phyloP scores from a whole-genome alignment of 306 rosid species.

The Alnus rubra region DNA sequence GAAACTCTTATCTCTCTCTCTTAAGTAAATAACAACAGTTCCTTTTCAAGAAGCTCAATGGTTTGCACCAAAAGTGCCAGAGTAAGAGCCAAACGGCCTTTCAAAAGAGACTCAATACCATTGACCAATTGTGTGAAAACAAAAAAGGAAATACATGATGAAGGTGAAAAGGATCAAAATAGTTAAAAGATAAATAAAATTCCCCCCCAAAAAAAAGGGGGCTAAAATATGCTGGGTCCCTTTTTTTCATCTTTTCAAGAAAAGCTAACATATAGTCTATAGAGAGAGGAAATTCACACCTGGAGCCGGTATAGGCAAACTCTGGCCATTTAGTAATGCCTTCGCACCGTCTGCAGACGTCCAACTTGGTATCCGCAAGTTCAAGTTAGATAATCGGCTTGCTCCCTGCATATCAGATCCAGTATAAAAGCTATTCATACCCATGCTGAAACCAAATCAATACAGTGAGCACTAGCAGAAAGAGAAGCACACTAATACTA shows the following conservation, averaged over 20 bases:
- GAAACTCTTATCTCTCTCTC: background rate
- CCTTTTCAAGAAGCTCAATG: background rate
- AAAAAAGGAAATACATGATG: background rate
- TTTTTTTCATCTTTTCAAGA: background rate
- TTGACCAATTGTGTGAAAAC: background rate
- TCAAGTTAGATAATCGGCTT: constrained; percentile 48
- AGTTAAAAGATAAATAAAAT: background rate
- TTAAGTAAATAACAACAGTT: background rate
- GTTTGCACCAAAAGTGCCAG: background rate
- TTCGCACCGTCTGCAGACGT: constrained; percentile 46
- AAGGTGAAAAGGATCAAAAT: background rate
- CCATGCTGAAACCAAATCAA: background rate
- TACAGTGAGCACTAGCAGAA: background rate
- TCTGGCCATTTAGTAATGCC: constrained; percentile 45
- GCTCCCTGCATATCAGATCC: constrained; percentile 40
- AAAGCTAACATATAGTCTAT: background rate
- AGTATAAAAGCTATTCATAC: constrained; percentile 7
- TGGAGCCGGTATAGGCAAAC: constrained; percentile 49
- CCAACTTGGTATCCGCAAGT: constrained; percentile 81
- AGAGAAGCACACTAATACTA: background rate
- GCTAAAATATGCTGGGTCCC: background rate
- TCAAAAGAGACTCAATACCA: background rate
- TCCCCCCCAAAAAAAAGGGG: background rate
- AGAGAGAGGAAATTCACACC: constrained; percentile 37
- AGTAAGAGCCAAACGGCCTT: background rate